Evolutionary conservation across 176 grass and related monocot species (phyloP), one percentile per base, ranked within the genome.

Genomic region (Otatea glauca): DNA sequence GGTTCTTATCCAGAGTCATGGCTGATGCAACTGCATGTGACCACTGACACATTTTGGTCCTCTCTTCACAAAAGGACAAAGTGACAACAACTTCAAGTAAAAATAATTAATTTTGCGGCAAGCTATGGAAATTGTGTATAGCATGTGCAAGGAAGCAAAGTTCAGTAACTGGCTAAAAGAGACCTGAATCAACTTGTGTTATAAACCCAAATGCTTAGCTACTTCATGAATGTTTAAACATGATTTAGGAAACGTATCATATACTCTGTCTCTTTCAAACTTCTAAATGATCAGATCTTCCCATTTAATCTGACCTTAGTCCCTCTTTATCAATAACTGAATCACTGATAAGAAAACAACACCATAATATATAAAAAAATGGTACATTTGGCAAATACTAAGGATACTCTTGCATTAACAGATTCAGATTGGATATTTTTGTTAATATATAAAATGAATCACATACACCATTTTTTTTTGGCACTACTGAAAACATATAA

Each of bases 371-470:
- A 58, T 18, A 9, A 59, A 68, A 58, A 9, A 27, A 13, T 81
- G 49, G 48, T 35, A 11, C 54, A 43, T 41, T 68, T 67, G n/a
- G 51, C 15, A 76, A 51, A 67, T 44, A 27, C 3, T 72, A 72
- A 82, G 17, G 18, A 82, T 54, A 76, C 44, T 15, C n/a, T 68
- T 49, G 15, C 7, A 76, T 67, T 84, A 75, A 50, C 9, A 48
- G 2, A 55, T 51, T 67, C 5, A 21, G 18, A 42, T 14, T 9
- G 51, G 44, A 83, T 74, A 39, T 54, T 29, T 84, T n/a, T 77
- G 49, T 15, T 56, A 13, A 43, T 68, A 77, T 77, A 68, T 44
- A 4, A 55, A 35, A 12, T 59, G 16, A 39, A 74, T 54, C 44
- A 14, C 12, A 75, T 64, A 17, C 34, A 41, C n/a, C 17, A 18